Evolutionary conservation across 2,329 filamentous ascomycete genomes (phyloP).

Genomic region (Neonectria punicea): DNA sequence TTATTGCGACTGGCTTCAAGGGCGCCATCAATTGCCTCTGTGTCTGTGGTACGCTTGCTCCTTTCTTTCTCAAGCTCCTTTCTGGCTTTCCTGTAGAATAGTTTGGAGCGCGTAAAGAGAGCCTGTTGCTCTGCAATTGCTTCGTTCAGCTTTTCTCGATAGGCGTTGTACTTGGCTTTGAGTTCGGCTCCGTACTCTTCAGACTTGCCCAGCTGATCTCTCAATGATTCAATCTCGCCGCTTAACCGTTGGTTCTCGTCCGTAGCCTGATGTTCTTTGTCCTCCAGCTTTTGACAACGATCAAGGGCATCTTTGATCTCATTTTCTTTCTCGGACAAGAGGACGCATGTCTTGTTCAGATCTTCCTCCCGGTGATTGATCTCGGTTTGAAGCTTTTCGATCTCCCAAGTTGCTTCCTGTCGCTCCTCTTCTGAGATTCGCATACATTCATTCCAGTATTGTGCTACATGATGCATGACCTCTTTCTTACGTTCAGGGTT

Average conservation of each 20-base stretch:
- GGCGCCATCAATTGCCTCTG: slow-evolving; percentile 40
- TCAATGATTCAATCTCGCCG: slow-evolving; percentile 43
- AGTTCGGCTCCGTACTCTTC: slow-evolving; percentile 33
- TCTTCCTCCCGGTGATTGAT: slow-evolving; percentile 33
- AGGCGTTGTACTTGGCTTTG: slow-evolving; percentile 49
- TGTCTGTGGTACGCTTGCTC: slow-evolving; percentile 34
- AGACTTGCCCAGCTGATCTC: slow-evolving; percentile 39
- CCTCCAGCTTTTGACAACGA: slow-evolving; percentile 41
- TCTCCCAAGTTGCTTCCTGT: slow-evolving; percentile 38
- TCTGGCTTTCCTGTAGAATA: slow-evolving; percentile 48
- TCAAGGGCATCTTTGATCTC: slow-evolving; percentile 39
- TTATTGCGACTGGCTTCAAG: slow-evolving; percentile 45
- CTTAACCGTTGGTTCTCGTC: slow-evolving; percentile 41
- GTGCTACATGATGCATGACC: slow-evolving; percentile 47
- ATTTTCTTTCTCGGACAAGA: slow-evolving; percentile 35
- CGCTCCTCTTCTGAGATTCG: slow-evolving; percentile 45
- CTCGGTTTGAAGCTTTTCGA: slow-evolving; percentile 40
- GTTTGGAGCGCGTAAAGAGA: slow-evolving; percentile 50
- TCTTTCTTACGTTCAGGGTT: slow-evolving; percentile 42
- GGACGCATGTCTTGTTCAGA: slow-evolving; percentile 28
- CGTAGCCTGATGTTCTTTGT: slow-evolving; percentile 38
- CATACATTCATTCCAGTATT: slow-evolving; percentile 50
- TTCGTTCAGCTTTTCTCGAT: slow-evolving; percentile 55
- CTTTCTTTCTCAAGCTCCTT: slow-evolving; percentile 49
- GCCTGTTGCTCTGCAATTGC: slow-evolving; percentile 59